Evolutionary conservation across 148 eudicot genomes (phyloP).

Genomic region (Chenopodium berlandieri): DNA sequence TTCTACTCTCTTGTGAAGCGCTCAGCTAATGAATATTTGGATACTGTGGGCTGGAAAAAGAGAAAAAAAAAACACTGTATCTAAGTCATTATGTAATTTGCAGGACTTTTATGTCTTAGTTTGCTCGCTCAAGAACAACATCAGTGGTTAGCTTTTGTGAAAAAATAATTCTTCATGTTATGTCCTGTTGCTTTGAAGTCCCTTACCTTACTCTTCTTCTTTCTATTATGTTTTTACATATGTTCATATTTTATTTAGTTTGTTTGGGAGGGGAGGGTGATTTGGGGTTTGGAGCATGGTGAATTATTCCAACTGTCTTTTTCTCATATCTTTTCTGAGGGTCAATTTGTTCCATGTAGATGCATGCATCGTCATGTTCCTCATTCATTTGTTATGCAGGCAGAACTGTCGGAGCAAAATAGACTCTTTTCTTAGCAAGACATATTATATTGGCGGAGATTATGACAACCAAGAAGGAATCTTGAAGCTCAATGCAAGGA

Average conservation of each 20-base stretch:
- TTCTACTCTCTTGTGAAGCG: neutral
- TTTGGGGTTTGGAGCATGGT: neutral
- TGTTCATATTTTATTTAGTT: too few species aligned
- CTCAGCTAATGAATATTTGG: neutral
- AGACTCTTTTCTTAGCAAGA: conserved; percentile 29
- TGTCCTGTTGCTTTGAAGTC: neutral
- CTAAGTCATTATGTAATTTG: too few species aligned
- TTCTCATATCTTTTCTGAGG: neutral
- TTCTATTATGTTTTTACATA: neutral
- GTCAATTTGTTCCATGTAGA: neutral
- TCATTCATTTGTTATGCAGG: conserved; percentile 18
- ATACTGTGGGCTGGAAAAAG: neutral
- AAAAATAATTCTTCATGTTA: neutral
- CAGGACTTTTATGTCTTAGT: neutral
- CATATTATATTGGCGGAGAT: conserved; percentile 31
- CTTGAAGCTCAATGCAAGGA: conserved; percentile 30
- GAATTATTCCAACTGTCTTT: neutral
- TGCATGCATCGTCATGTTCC: neutral
- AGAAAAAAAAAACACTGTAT: too few species aligned
- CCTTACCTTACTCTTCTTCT: neutral
- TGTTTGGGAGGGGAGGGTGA: neutral
- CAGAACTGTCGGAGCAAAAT: conserved; percentile 33
- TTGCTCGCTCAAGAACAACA: neutral
- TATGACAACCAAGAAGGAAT: conserved; percentile 36
- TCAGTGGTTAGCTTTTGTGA: neutral